These are phyloP conservation scores for Salix exigua DNA, from an alignment of 345 rosid species.

Conservation along the genomic window DNA sequence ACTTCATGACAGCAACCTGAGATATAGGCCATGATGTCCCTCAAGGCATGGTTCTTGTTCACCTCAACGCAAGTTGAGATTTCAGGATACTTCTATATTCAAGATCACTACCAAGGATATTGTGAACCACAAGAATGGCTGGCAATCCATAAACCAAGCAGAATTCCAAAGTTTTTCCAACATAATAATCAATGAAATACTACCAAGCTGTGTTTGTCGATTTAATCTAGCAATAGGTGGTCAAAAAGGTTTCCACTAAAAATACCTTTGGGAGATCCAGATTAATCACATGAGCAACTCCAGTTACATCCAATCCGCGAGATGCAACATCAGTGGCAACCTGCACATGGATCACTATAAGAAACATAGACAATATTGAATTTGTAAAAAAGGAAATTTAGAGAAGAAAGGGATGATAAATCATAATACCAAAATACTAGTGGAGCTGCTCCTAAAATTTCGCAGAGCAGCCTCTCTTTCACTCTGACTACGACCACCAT, in stretches of 20 bases:
- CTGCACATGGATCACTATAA: constrained; percentile 13
- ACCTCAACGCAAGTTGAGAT: background rate
- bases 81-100: constrained; percentile 1
- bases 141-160: background rate
- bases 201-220: background rate
- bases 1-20: constrained; percentile 9
- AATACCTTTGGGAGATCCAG: constrained; percentile 47
- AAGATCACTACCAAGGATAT: constrained; percentile 3
- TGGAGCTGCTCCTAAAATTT: constrained; percentile 38
- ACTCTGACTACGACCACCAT: constrained; percentile 43
- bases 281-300: constrained; percentile 42
- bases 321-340: constrained; percentile 48
- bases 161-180: background rate
- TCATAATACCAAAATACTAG: constrained; percentile 31
- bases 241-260: constrained; percentile 13
- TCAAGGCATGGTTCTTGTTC: background rate
- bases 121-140: background rate
- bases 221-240: background rate
- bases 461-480: constrained; percentile 41
- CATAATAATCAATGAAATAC: background rate
- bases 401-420: background rate
- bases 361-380: background rate
- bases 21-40: background rate
- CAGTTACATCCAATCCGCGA: constrained; percentile 45
- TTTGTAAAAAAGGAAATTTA: no score